Evolutionary conservation across 495 filamentous ascomycete genomes (phyloP), one percentile per base, ranked within the genome.

Genomic region (Hamigera avellanea): DNA sequence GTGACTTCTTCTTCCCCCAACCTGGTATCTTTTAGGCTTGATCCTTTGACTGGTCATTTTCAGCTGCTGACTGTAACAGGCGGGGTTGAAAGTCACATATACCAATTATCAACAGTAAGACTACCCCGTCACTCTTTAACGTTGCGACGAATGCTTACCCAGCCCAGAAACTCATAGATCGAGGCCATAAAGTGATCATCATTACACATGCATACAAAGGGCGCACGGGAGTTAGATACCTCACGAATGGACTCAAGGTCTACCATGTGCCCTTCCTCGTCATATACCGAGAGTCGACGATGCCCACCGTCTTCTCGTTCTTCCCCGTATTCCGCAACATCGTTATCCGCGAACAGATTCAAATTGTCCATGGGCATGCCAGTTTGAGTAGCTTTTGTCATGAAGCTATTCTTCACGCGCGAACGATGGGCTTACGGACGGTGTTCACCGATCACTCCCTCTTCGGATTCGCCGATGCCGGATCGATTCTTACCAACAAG

Each of bases 1-100:
- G 89, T 70, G 91, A 98, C 67, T 95, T 89, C 73, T 98, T 98
- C 75, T 98, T 89, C 50, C 91, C 91, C 15, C 93, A 96, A 48
- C 87, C 89, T 28, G 88, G 77, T 75, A 54, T 36, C 58, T 46
- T 15, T 16, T 9, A 32, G 14, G n/a, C 7, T 13, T 13, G 18
- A 7, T 5, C 2, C 8, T 19, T 2, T 2, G 16, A 1, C 8
- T 23, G 14, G 8, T 10, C 23, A 15, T 14, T 14, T n/a, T 15
- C 26, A 17, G 7, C 18, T 27, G 17, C 49, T 60, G 28, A 62
- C 29, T n/a, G 28, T 14, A 33, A 14, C 33, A 79, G 78, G 88
- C 44, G 91, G 91, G 32, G 75, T 98, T 40, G 91, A 98, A 68
- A 91, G 83, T 63, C 91, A 98, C 63, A 96, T 98, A 40, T 98